Evolutionary conservation across 2,329 filamentous ascomycete genomes (phyloP).

Genomic region (Chaetomium sp.): DNA sequence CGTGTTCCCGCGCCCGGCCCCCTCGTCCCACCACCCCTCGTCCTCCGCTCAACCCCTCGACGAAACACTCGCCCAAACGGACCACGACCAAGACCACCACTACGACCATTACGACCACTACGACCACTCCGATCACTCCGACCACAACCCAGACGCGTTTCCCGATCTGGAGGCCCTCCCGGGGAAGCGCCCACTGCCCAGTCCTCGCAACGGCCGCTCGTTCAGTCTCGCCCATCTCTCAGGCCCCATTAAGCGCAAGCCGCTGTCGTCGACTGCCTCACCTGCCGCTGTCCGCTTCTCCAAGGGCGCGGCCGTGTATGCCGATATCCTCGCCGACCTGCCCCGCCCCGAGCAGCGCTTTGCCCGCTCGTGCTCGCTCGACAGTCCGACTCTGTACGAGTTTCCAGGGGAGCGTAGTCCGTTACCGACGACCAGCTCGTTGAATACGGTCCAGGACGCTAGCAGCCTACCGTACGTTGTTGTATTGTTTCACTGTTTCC

Average conservation of each 20-base stretch:
- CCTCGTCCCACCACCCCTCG: constrained; percentile 10
- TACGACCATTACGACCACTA: too few relatives aligned
- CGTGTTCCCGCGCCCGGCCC: constrained; percentile 1
- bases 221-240: constrained; percentile 27
- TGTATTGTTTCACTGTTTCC: too few relatives aligned
- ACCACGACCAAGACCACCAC: too few relatives aligned
- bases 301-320: constrained; percentile 29
- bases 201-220: constrained; percentile 27
- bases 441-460: constrained; percentile 18
- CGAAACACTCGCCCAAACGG: constrained; percentile 25
- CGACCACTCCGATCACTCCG: too few relatives aligned
- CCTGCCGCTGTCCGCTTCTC: constrained; percentile 45
- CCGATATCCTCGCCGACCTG: constrained; percentile 34
- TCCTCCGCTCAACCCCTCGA: constrained; percentile 12
- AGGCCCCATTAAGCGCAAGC: constrained; percentile 51
- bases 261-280: constrained; percentile 50
- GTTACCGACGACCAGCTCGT: constrained; percentile 9
- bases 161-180: constrained; percentile 13
- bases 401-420: constrained; percentile 34
- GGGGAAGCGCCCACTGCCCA: constrained; percentile 21
- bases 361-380: constrained; percentile 48
- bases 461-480: constrained; percentile 24
- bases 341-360: constrained; percentile 48
- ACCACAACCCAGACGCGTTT: constrained; percentile 6
- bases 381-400: constrained; percentile 58